Percentiles rank a stretch among this genome's conserved stretches.
These are phyloP conservation scores for Begonia fuchsioides DNA, from an alignment of 306 rosid species.

Conservation along the genomic window DNA sequence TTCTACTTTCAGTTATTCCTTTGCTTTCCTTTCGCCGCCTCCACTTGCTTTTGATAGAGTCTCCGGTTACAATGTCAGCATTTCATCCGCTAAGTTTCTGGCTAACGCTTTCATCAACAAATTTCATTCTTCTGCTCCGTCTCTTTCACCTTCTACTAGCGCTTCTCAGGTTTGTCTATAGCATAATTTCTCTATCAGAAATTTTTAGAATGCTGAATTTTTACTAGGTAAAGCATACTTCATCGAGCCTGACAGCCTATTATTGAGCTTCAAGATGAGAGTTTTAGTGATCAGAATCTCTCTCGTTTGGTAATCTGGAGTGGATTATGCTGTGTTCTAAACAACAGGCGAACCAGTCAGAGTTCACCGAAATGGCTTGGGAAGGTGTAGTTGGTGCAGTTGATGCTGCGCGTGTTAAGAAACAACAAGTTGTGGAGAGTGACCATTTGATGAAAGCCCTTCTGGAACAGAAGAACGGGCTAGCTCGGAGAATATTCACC, in stretches of 20 bases:
- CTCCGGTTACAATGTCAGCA: conserved; percentile 9
- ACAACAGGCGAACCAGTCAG: conserved; percentile 42
- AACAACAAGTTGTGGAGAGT: conserved; percentile 81
- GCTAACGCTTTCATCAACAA: conserved; percentile 37
- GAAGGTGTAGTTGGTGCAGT: conserved; percentile 76
- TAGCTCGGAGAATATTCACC: conserved; percentile 75
- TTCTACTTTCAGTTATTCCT: conserved; percentile 1
- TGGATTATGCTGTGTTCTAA: neutral
- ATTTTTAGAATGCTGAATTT: too few relatives aligned
- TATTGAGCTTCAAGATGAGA: too few relatives aligned
- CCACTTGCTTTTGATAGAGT: conserved; percentile 5
- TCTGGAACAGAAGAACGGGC: conserved; percentile 87
- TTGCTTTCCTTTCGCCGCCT: conserved; percentile 13
- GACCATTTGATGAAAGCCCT: conserved; percentile 96
- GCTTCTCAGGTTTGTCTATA: conserved; percentile 38
- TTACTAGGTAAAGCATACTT: too few relatives aligned
- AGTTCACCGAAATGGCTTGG: conserved; percentile 98
- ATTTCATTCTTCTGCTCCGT: conserved; percentile 44
- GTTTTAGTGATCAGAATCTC: too few relatives aligned
- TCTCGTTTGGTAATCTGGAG: neutral
- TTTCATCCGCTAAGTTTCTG: conserved; percentile 39
- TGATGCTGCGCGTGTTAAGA: conserved; percentile 62
- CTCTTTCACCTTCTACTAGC: conserved; percentile 24
- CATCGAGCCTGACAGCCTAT: too few relatives aligned
- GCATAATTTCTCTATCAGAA: too few relatives aligned